phyloP scores from a whole-genome alignment of 1,139 yeast species.

The Magnusiomyces paraingens region DNA sequence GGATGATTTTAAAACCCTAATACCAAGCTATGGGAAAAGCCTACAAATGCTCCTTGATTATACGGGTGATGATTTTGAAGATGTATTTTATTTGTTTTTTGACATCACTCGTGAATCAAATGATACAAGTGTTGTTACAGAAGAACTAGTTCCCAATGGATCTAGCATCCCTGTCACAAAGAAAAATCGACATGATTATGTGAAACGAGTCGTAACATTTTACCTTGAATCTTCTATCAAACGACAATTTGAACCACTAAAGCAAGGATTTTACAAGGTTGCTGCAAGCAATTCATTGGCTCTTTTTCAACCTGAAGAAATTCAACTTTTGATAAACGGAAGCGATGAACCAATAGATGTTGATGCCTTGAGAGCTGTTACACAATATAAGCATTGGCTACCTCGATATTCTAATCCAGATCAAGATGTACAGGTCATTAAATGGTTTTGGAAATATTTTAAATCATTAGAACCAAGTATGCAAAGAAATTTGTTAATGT shows the following conservation, averaged over 20 bases:
- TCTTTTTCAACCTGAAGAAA: conserved; percentile 72
- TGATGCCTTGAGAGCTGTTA: conserved; percentile 58
- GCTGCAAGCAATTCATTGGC: conserved; percentile 76
- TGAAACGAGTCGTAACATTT: conserved; percentile 54
- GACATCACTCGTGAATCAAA: conserved; percentile 33
- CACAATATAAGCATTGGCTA: conserved; percentile 64
- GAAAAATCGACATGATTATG: conserved; percentile 52
- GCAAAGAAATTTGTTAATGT: conserved; percentile 60
- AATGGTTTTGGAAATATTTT: conserved; percentile 81
- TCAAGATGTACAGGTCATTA: conserved; percentile 35
- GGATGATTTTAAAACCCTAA: conserved; percentile 59
- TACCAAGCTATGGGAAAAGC: conserved; percentile 60
- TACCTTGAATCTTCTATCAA: conserved; percentile 51
- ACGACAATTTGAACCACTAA: conserved; percentile 50
- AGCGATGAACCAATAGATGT: conserved; percentile 64
- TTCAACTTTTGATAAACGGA: conserved; percentile 74
- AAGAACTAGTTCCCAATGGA: conserved; percentile 52
- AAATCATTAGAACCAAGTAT: conserved; percentile 38
- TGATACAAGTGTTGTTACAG: conserved; percentile 16
- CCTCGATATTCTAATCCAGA: conserved; percentile 35
- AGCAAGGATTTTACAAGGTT: conserved; percentile 65
- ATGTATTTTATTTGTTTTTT: conserved; percentile 44
- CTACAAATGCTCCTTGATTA: conserved; percentile 49
- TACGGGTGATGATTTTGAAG: conserved; percentile 41
- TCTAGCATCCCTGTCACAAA: conserved; percentile 45